Conservation (phyloP, 2,329 filamentous ascomycete genomes). For the Colletotrichum somersetense region DNA sequence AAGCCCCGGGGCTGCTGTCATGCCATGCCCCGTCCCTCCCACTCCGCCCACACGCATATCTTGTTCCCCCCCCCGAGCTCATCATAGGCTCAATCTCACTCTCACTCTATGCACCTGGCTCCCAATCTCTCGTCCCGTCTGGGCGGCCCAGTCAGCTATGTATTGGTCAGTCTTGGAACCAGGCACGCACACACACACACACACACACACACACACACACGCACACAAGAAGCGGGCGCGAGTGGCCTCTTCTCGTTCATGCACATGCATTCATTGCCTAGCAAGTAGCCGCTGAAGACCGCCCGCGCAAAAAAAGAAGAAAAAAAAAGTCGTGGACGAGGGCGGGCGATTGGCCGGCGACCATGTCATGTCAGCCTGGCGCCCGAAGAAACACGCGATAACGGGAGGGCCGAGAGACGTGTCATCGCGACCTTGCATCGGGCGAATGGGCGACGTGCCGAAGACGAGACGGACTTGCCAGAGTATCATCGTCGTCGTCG, state of each 20-base stretch:
- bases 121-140: slow-evolving; percentile 12
- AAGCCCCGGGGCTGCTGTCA: neutral
- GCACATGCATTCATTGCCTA: neutral
- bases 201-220: no score
- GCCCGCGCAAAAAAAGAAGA: neutral
- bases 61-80: neutral
- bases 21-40: neutral
- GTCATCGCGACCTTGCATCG: slow-evolving; percentile 1
- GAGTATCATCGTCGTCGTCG: neutral
- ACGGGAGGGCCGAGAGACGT: neutral
- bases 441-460: slow-evolving; percentile 9
- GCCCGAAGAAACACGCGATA: no score
- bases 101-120: slow-evolving; percentile 7
- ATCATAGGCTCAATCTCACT: slow-evolving; percentile 11
- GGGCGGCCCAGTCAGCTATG: slow-evolving; percentile 19
- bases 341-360: neutral
- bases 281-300: slow-evolving; percentile 33
- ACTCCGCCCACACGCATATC: neutral
- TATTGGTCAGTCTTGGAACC: neutral
- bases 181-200: slow-evolving; percentile 2
- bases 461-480: neutral
- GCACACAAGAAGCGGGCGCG: slow-evolving; percentile 12
- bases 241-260: neutral
- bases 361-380: neutral
- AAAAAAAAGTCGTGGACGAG: no score